These are phyloP conservation scores for Pestalotiopsis sp. DNA, from an alignment of 2,329 filamentous ascomycete species.

Conservation along the genomic window DNA sequence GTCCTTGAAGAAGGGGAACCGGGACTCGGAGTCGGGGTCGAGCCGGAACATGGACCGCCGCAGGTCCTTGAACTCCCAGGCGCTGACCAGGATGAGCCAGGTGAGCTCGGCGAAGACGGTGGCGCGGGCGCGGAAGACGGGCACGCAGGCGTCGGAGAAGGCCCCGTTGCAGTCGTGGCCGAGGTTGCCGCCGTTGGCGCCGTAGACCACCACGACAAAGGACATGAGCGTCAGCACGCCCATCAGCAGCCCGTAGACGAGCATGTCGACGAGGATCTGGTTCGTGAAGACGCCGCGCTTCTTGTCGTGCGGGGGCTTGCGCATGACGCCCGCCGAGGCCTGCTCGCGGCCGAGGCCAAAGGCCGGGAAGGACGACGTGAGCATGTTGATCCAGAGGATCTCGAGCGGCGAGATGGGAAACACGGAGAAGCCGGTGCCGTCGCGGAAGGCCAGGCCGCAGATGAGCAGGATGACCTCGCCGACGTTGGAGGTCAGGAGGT, in stretches of 20 bases:
- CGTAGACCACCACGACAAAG: constrained; percentile 55
- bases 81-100: constrained; percentile 68
- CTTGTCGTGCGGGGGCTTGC: constrained; percentile 65
- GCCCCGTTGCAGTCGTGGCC: constrained; percentile 61
- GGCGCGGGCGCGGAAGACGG: constrained; percentile 66
- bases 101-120: constrained; percentile 72
- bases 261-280: constrained; percentile 69
- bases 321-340: constrained; percentile 68
- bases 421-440: constrained; percentile 59
- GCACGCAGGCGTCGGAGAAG: constrained; percentile 52
- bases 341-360: constrained; percentile 74
- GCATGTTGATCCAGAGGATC: constrained; percentile 77
- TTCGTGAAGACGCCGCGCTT: constrained; percentile 63
- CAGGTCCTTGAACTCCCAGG: constrained; percentile 77
- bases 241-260: constrained; percentile 67
- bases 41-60: constrained; percentile 71
- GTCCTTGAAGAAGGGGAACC: constrained; percentile 58
- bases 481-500: constrained; percentile 73
- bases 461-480: constrained; percentile 71
- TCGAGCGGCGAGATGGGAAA: constrained; percentile 76
- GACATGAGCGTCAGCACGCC: constrained; percentile 62
- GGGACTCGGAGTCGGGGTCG: constrained; percentile 55
- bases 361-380: constrained; percentile 72
- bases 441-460: constrained; percentile 71
- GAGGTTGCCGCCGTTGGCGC: constrained; percentile 46